Base-by-base conservation (phyloP, 2,329 filamentous ascomycete genomes). In the Fusarium concolor region DNA sequence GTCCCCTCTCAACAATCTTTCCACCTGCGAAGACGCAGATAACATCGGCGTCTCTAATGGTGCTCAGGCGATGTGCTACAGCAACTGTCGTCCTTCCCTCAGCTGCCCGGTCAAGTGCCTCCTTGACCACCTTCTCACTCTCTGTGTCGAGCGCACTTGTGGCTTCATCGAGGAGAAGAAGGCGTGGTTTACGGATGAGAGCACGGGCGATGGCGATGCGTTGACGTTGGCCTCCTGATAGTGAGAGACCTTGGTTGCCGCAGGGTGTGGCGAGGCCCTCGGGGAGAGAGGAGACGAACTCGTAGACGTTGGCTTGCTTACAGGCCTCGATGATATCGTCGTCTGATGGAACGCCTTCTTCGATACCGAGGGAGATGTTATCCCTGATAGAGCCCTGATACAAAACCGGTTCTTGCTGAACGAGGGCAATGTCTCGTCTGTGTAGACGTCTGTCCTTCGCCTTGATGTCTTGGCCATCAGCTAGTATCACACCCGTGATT, bases 211-310 rank as follows among this genome's bases (percentile, higher is more conserved):
- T 93, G 10, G 90, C 90, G 33, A 92, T 85, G 22, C 90, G 87
- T 75, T 93, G 91, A 10, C 90, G 82, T 75, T 94, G 90, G 2
- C 91, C 91, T 24, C 91, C 91, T 2, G 89, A 92, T 2, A 94
- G 80, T 60, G 90, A 89, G 18, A 90, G 86, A 1, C 90, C 90
- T 47, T 87, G 86, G 68, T 90, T 86, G 3, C 91, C 90, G 22
- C 91, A 90, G 2, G 83, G 79, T 0, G 90, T 91, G 2, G 83
- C 79, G 55, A 92, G 88, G 1, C 87, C 88, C 57, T 90, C 79
- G 3, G 87, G 86, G 0, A 89, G 79, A 2, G 83, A 84, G 1
- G 79, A 75, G 29, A 89, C 81, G 58, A 89, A 89, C 15, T 86
- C 83, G 70, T 84, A 83, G 3, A 85, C 83, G 73, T 87, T 88